Evolutionary conservation across 768 basidiomycete species (phyloP).

Genomic region (Psilocybe subaeruginosa): DNA sequence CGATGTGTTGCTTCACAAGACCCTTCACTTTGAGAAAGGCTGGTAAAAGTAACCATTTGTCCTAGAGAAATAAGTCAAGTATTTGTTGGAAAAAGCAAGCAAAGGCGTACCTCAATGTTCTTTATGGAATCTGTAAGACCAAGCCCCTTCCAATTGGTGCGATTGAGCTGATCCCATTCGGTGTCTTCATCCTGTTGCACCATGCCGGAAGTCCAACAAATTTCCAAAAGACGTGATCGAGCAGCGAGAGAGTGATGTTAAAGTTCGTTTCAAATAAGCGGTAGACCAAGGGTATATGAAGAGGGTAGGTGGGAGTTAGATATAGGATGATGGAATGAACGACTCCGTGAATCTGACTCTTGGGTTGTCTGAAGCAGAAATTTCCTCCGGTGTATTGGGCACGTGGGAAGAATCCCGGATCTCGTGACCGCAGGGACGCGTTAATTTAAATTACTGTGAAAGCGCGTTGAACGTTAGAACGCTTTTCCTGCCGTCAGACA

Average conservation of each 20-base stretch:
- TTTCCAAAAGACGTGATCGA: neutral
- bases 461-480: neutral
- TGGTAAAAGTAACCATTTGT: conserved; percentile 97
- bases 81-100: neutral
- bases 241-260: neutral
- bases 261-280: too few species aligned
- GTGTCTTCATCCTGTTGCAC: conserved; percentile 26
- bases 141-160: conserved; percentile 72
- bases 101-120: conserved; percentile 76
- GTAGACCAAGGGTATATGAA: neutral
- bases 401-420: neutral
- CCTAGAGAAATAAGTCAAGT: conserved; percentile 47
- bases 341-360: neutral
- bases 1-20: conserved; percentile 98
- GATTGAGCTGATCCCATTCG: conserved; percentile 63
- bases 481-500: too few species aligned
- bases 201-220: neutral
- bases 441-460: neutral
- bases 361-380: neutral
- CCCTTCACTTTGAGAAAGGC: conserved; percentile 98
- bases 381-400: neutral
- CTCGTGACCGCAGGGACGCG: neutral
- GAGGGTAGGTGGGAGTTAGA: neutral
- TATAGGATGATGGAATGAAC: neutral
- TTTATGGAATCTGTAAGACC: conserved; percentile 91